Evolutionary conservation across 192 early-diverging fungal species (phyloP), one percentile per base, ranked within the genome.

Genomic region (Mortierella hygrophila): DNA sequence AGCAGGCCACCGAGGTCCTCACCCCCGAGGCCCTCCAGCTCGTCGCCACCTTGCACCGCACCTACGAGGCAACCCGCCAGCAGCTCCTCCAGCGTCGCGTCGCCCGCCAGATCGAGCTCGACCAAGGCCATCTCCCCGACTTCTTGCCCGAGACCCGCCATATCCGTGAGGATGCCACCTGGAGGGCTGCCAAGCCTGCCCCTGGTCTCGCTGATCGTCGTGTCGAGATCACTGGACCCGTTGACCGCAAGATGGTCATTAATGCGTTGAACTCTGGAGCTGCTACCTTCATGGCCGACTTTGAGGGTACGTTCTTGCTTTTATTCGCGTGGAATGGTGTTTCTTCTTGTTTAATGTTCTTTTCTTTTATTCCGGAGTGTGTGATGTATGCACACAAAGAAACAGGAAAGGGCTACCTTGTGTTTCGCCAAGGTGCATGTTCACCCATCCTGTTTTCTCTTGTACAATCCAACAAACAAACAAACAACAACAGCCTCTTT

Each of bases 211-310:
- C 93, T 35, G 97, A 98, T 88, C 94, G 98, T 65, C 94, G 97
- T 72, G 98, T 99, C 74, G 98, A 99, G 90, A 99, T 99, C 89
- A 99, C 97, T 57, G 97, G 98, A 35, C 98, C 98, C 10, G 97
- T 98, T 63, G 97, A 98, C 91, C 95, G 98, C 88, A 99, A 99
- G 91, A 99, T 99, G 98, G 97, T 99, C 85, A 99, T 99, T 89
- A 99, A 99, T 79, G 98, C 98, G 69, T 93, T 99, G 82, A 99
- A 98, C 92, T 96, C 96, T 47, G 97, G 96, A 4, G 95, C 98
- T 42, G 89, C 90, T 74, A 98, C 97, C 32, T 99, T 96, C 90
- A 99, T 99, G 98, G 98, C 98, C 44, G 98, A 99, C 90, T 98
- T 99, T 88, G 98, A 99, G 60, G 80, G 87, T 88, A 80, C 68